Evolutionary conservation across 2,329 filamentous ascomycete genomes (phyloP), one percentile per base, ranked within the genome.

Genomic region (Elsinoe australis): DNA sequence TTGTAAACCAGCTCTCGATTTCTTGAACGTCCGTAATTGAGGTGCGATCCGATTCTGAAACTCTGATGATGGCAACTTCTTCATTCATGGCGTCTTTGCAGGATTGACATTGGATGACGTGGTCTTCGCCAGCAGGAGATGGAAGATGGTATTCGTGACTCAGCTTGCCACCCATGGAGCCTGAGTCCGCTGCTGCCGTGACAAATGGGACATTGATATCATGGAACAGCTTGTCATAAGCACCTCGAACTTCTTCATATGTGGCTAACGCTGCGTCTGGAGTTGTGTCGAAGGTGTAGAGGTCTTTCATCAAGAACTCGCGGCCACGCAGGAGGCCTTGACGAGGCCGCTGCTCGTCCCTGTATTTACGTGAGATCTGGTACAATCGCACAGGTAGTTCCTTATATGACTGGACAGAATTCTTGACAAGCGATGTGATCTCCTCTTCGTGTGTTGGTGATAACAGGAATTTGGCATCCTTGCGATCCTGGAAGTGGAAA

Each of bases 241-340:
- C 83, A 29, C 65, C 64, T 42, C 84, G 79, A 2, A 95, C 87
- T 33, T 80, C 69, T 5, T 78, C 67, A 57, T 98, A 98, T 0
- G 90, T 95, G 42, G 76, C 67, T n/a, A 89, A 70, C 1, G 90
- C 90, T n/a, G 77, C 69, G 19, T 76, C 67, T 0, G 72, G 63
- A 3, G 75, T 82, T 28, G 74, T 69, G 60, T 98, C 92, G 60
- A 98, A 98, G 0, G 89, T 95, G 64, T 98, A 98, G 1, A 98
- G 75, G 64, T 98, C 92, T 66, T 98, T 98, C 92, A 98, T 98
- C 56, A 87, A 69, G 59, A 98, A 98, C 60, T 98, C 92, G 52
- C 88, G 81, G 1, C 87, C 85, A 7, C 92, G 81, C 6, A 98
- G 71, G 1, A 98, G 72, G 9, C 92, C 92, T 57, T 94, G 86